These are phyloP conservation scores for Choiromyces venosus DNA, from an alignment of 495 filamentous ascomycete species.

Conservation along the genomic window DNA sequence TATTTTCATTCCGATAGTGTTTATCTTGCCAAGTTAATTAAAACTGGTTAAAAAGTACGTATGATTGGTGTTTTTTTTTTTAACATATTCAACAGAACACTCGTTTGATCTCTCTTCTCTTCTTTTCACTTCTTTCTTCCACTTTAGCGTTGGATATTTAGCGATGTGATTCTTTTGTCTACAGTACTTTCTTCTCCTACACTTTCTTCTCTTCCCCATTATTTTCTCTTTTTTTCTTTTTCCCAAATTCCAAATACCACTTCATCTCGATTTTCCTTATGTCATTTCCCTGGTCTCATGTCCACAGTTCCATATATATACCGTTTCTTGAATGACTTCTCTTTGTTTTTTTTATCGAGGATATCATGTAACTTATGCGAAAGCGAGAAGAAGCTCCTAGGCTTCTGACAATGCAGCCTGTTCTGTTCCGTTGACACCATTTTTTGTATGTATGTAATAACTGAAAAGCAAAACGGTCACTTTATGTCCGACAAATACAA, in stretches of 20 bases:
- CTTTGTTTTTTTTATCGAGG: too few relatives aligned
- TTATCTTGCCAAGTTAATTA: not conserved
- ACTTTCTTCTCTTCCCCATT: not conserved
- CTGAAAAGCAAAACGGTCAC: not conserved
- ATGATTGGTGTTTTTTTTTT: not conserved
- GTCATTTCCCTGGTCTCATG: not conserved
- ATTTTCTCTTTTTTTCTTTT: not conserved
- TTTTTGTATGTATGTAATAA: not conserved
- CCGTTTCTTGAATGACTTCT: not conserved
- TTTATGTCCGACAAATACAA: not conserved
- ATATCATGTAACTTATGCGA: conserved; percentile 4
- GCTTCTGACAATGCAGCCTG: not conserved
- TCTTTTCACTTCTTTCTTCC: not conserved
- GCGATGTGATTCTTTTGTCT: not conserved
- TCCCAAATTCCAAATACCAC: not conserved
- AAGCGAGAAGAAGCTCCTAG: not conserved
- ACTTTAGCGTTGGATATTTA: not conserved
- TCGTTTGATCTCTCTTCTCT: not conserved
- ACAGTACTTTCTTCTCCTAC: too few relatives aligned
- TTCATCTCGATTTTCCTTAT: not conserved
- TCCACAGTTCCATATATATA: not conserved
- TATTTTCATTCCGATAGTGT: not conserved
- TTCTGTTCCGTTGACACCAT: too few relatives aligned
- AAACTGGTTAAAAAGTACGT: not conserved
- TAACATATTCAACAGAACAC: not conserved